Evolutionary conservation across 1,139 yeast species (phyloP), one percentile per base, ranked within the genome.

Genomic region (Candida sp.): DNA sequence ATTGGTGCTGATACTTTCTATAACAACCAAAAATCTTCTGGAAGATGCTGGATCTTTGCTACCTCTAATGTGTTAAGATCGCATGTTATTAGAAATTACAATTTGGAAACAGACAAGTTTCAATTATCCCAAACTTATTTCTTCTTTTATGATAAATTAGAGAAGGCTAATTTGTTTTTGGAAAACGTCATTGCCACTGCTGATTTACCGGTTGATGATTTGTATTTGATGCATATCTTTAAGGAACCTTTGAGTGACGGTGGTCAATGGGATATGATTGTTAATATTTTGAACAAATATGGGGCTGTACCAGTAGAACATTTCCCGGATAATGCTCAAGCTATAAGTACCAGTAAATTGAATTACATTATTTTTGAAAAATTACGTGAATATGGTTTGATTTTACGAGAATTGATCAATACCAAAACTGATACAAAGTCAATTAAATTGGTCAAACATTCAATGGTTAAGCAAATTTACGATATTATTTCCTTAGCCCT

Each of bases 1-100:
- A 85, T 85, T 55, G 90, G 90, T 3, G 60, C 81, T 3, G 93
- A 95, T 21, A 71, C 62, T 3, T 63, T 47, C 49, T 69, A 82
- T 42, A 83, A 87, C 55, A 82, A 84, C 64, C 96, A 88, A 64
- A 77, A 78, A 56, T 62, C 77, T 33, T 79, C 88, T 12, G 96
- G 96, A 34, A 70, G 96, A 55, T 88, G 96, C 63, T 88, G 96
- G 96, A 73, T 88, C 51, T 87, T 87, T 63, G 96, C 96, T 6
- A 78, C 93, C 1, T 80, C 87, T 44, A 88, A 87, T 54, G 77
- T 84, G 42, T 66, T 87, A 54, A 73, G 96, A 54, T 62, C 84
- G 40, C 75, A 74, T 43, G 79, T 85, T 39, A 82, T 84, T 62
- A 70, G 76, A 53, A 77, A 77, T 58, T 77, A 82, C 61, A 81